A percentile compares a stretch with the other conserved stretches of the same genome.
phyloP scores from a whole-genome alignment of 2,329 filamentous ascomycete genomes.

The Diaporthe sp. region DNA sequence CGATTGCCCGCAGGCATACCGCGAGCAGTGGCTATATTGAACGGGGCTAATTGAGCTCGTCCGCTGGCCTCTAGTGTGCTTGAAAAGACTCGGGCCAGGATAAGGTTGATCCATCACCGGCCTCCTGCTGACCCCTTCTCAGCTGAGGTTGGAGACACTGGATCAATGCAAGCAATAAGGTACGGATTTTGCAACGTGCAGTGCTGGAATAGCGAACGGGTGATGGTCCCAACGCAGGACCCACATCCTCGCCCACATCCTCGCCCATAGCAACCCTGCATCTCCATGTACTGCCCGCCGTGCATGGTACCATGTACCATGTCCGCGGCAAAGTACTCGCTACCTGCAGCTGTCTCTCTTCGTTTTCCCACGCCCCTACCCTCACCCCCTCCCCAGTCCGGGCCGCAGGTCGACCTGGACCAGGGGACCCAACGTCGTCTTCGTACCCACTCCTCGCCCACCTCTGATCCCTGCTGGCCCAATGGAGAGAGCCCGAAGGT shows the following conservation, averaged over 20 bases:
- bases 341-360: slow-evolving; percentile 12
- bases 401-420: slow-evolving; percentile 25
- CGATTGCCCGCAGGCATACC: not conserved
- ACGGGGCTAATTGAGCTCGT: not conserved
- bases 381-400: not conserved
- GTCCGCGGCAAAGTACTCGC: slow-evolving; percentile 5
- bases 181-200: slow-evolving; percentile 1
- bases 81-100: not conserved
- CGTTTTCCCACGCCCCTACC: not conserved
- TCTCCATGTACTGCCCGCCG: slow-evolving; percentile 7
- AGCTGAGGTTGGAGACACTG: slow-evolving; percentile 24
- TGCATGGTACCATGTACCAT: slow-evolving; percentile 5
- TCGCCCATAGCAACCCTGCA: slow-evolving; percentile 25
- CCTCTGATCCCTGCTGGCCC: slow-evolving; percentile 21
- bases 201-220: slow-evolving; percentile 27
- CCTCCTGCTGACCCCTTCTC: slow-evolving; percentile 21
- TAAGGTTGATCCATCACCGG: slow-evolving; percentile 10
- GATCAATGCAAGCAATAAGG: slow-evolving; percentile 25
- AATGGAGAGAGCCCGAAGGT: slow-evolving; percentile 30
- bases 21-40: not conserved
- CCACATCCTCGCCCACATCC: slow-evolving; percentile 16
- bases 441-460: slow-evolving; percentile 31
- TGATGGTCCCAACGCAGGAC: slow-evolving; percentile 25
- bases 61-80: not conserved
- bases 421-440: slow-evolving; percentile 29